Evolutionary conservation across 331 rosid genomes (phyloP), one percentile per base, ranked within the genome.

Genomic region (Rosa hybrid): DNA sequence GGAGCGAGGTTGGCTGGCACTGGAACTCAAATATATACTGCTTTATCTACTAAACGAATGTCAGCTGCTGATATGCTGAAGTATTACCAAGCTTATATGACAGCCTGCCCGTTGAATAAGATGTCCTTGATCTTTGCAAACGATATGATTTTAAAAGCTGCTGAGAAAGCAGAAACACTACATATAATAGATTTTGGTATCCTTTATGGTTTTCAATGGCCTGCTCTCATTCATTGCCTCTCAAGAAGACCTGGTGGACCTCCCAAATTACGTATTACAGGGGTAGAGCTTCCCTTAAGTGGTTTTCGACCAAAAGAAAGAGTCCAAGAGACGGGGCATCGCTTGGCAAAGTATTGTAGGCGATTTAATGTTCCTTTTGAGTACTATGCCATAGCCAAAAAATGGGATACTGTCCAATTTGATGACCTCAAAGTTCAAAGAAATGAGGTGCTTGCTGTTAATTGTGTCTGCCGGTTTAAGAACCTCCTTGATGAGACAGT

Each of bases 151-250:
- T 4, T 7, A 25, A 74, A 71, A 45, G 53, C 16, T 1, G 72
- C 84, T 46, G 76, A 69, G 63, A 75, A 87, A 42, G 85, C 72
- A 0, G 62, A 81, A 44, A 72, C 85, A 4, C 83, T 90, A 75
- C 94, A 92, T 53, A 84, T 93, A 59, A 84, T 93, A 76, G 97
- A 93, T 78, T 93, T 92, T 51, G 97, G 97, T 48, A 90, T 93
- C 82, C 84, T 80, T 0, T 87, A 91, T 74, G 97, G 97, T 75
- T 92, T 91, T 75, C 96, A 89, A 30, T 92, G 96, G 96, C 96
- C 96, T 39, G 80, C 88, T 50, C 88, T 93, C 50, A 91, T 93
- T 2, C 89, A 84, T 44, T 74, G 76, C 69, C 88, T 93, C 3
- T 85, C 94, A 18, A 38, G 67, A 39, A 86, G 90, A 71, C n/a